phyloP scores from a whole-genome alignment of 2,329 filamentous ascomycete genomes.

The Aspergillus terreus region DNA sequence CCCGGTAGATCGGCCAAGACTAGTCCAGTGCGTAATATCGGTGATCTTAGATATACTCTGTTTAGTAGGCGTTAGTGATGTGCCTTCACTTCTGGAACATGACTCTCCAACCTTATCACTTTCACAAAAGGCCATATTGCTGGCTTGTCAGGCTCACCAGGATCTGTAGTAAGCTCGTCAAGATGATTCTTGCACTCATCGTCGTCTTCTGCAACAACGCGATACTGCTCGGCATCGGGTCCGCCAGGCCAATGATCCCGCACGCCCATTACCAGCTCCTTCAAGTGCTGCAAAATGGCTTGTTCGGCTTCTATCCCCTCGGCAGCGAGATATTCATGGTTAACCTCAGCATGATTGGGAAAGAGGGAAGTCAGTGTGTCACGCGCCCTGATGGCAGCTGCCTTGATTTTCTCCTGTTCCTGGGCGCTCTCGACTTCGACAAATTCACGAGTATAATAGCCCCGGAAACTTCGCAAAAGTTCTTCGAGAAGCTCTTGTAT shows the following conservation, averaged over 20 bases:
- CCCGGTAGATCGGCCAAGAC: constrained; percentile 21
- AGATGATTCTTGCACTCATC: constrained; percentile 13
- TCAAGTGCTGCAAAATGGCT: constrained; percentile 6
- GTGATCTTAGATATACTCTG: constrained; percentile 19
- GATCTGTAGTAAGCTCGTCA: constrained; percentile 13
- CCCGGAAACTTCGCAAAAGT: constrained; percentile 9
- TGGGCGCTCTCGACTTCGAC: constrained; percentile 2
- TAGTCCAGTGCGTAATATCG: constrained; percentile 17
- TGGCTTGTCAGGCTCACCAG: not conserved
- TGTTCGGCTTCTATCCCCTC: constrained; percentile 2
- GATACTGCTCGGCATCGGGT: constrained; percentile 3
- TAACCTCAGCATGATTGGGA: constrained; percentile 5
- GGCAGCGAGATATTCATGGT: constrained; percentile 11
- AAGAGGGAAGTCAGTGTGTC: constrained; percentile 17
- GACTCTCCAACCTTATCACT: constrained; percentile 13
- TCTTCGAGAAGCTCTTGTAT: constrained; percentile 15
- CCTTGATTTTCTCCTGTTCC: constrained; percentile 8
- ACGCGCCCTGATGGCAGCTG: constrained; percentile 7
- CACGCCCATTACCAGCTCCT: constrained; percentile 9
- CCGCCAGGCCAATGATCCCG: constrained; percentile 12
- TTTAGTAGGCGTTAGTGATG: not conserved
- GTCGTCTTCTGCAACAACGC: not conserved
- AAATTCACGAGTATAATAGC: constrained; percentile 6
- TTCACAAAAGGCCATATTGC: constrained; percentile 22
- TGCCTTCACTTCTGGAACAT: no score